Evolutionary conservation across 108 stramenopile species (phyloP), one percentile per base, ranked within the genome.

Genomic region (Seminavis robusta): DNA sequence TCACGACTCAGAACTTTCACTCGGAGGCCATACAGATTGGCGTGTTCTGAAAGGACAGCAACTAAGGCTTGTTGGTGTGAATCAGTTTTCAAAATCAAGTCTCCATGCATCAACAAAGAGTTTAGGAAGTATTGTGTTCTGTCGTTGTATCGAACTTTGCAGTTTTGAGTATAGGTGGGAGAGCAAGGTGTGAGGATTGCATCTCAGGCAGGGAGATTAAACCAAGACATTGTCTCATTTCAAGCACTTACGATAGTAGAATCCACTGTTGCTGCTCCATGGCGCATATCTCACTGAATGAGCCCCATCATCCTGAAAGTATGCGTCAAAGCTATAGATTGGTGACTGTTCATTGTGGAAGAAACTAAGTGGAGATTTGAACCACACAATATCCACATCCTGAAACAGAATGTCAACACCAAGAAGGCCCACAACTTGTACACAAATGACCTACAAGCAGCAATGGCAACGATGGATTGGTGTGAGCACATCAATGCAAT

Each of bases 271-370:
- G 21, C 83, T 86, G 7, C 53, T 59, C 20, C 73, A 84, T 0
- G 94, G 94, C 1, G 88, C 65, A 47, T 71, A 88, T 31, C 78
- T 48, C 9, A 75, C 33, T 2, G 69, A 27, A 31, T 61, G 67
- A 13, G 79, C 81, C 17, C 91, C 92, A 47, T 95, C 95, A 52
- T 95, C 90, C 60, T 89, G 88, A 41, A 93, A 95, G n/a, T 71
- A 74, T 20, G 72, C 62, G 53, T 93, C 91, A 23, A 74, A 69
- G 21, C 71, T 74, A 9, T 47, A 17, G 10, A 67, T 40, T 27
- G 51, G 37, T 13, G 47, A 38, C 23, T 62, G 27, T 9, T 52
- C 21, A 29, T 74, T 56, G 33, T 65, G 55, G 51, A 85, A 85
- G 47, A 61, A 79, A 2, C 72, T 56, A 2, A 89, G 50, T 8